Conservation (phyloP, 176 grass and related monocot species). For the Raddia guianensis region DNA sequence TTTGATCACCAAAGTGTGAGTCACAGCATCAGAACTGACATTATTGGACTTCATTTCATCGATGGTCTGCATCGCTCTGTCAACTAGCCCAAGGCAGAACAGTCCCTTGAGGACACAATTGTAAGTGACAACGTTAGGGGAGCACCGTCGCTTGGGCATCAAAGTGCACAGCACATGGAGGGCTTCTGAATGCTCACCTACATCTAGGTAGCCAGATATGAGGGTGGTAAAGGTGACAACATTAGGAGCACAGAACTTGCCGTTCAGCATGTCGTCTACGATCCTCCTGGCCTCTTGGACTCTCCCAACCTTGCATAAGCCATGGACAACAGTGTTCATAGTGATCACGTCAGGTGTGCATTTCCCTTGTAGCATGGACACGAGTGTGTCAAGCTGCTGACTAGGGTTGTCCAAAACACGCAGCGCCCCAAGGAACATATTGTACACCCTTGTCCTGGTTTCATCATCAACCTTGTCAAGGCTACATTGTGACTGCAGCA, state of each 20-base stretch:
- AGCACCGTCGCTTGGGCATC: conserved; percentile 56
- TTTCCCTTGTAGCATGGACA: conserved; percentile 79
- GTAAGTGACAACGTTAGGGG: conserved; percentile 71
- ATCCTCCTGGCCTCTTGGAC: conserved; percentile 76
- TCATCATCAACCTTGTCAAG: conserved; percentile 24
- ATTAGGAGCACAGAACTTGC: conserved; percentile 73
- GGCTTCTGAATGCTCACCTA: conserved; percentile 58
- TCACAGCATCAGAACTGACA: conserved; percentile 48
- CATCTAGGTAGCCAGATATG: conserved; percentile 63
- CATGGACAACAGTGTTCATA: conserved; percentile 85
- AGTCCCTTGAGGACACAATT: conserved; percentile 67
- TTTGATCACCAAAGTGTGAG: conserved; percentile 58
- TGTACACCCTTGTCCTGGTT: conserved; percentile 69
- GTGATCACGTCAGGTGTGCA: conserved; percentile 75
- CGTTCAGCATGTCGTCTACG: conserved; percentile 72
- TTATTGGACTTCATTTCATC: conserved; percentile 59
- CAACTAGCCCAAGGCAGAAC: conserved; percentile 45
- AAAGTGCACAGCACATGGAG: conserved; percentile 55
- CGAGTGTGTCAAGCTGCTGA: conserved; percentile 70
- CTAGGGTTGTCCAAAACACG: conserved; percentile 63
- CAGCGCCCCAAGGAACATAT: conserved; percentile 76
- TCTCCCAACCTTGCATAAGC: conserved; percentile 82
- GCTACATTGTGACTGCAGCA: conserved; percentile 48
- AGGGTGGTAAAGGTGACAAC: conserved; percentile 86
- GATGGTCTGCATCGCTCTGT: conserved; percentile 65